These are phyloP conservation scores for Alternaria gaisen DNA, from an alignment of 2,329 filamentous ascomycete species.

Conservation along the genomic window DNA sequence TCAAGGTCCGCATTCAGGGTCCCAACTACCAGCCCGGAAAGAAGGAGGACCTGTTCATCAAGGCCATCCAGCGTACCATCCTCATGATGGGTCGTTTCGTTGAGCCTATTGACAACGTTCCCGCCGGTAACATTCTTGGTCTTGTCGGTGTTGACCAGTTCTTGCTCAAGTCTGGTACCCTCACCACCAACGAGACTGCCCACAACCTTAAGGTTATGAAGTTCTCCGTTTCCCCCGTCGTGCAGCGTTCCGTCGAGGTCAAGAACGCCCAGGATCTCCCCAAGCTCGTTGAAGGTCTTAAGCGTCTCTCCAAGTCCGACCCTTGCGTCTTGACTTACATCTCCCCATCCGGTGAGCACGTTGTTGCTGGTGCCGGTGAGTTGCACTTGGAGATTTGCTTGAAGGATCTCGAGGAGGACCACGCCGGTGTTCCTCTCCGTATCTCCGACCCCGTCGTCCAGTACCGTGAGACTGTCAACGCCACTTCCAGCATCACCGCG, in stretches of 20 bases:
- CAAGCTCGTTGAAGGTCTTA: conserved; percentile 99
- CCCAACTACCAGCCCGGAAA: conserved; percentile 98
- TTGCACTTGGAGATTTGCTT: conserved; percentile 99
- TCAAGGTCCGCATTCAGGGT: conserved; percentile 99
- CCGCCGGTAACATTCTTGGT: conserved; percentile 99
- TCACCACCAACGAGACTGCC: conserved; percentile 94
- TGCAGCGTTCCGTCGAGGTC: conserved; percentile 97
- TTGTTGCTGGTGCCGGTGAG: conserved; percentile 99
- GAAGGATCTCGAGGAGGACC: conserved; percentile 99
- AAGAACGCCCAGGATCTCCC: conserved; percentile 99
- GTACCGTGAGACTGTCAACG: conserved; percentile 95
- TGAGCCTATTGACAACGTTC: conserved; percentile 98
- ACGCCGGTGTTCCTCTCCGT: conserved; percentile 97
- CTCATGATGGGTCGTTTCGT: conserved; percentile 99
- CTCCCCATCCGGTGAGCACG: conserved; percentile 94
- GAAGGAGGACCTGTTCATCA: conserved; percentile 99
- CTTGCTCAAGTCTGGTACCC: conserved; percentile 99
- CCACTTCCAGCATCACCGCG: conserved; percentile 89
- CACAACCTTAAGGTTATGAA: conserved; percentile 99
- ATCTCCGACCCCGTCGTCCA: conserved; percentile 98
- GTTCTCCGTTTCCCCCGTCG: conserved; percentile 99
- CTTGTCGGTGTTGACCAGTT: conserved; percentile 99
- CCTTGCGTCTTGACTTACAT: conserved; percentile 95
- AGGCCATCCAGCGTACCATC: conserved; percentile 99
- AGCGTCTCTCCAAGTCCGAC: conserved; percentile 99